Conservation (phyloP, 2,329 filamentous ascomycete species). For the Beauveria bassiana region DNA sequence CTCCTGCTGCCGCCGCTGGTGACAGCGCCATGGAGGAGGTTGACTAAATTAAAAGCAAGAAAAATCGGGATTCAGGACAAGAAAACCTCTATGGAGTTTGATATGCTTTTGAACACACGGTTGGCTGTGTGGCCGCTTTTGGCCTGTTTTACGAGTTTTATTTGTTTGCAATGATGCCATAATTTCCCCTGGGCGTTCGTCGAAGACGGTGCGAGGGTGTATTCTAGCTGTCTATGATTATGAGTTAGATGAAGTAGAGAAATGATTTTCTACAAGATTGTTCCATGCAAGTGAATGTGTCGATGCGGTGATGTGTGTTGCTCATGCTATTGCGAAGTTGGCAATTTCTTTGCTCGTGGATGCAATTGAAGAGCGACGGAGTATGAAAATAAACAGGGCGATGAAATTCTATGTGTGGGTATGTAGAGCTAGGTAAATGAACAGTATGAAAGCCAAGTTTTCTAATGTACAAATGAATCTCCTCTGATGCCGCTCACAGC, state of each 20-base stretch:
- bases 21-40: slow-evolving; percentile 99
- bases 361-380: not conserved
- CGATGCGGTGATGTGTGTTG: too few species aligned
- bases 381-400: too few species aligned
- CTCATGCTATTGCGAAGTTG: too few species aligned
- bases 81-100: slow-evolving; percentile 37
- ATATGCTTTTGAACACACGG: slow-evolving; percentile 18
- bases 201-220: slow-evolving; percentile 25
- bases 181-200: slow-evolving; percentile 23
- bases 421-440: slow-evolving; percentile 2
- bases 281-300: too few species aligned
- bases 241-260: slow-evolving; percentile 33
- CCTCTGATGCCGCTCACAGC: not conserved
- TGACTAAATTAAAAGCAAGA: slow-evolving; percentile 56
- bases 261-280: slow-evolving; percentile 12
- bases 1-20: slow-evolving; percentile 51
- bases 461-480: slow-evolving; percentile 19
- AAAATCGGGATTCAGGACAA: slow-evolving; percentile 28
- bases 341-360: not conserved
- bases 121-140: slow-evolving; percentile 22
- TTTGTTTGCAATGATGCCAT: slow-evolving; percentile 27
- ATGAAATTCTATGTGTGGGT: not conserved
- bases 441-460: not conserved
- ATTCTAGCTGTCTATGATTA: slow-evolving; percentile 35
- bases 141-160: slow-evolving; percentile 25